These are phyloP conservation scores for Lathyrus tuberosus DNA, from an alignment of 306 rosid species.

Conservation along the genomic window DNA sequence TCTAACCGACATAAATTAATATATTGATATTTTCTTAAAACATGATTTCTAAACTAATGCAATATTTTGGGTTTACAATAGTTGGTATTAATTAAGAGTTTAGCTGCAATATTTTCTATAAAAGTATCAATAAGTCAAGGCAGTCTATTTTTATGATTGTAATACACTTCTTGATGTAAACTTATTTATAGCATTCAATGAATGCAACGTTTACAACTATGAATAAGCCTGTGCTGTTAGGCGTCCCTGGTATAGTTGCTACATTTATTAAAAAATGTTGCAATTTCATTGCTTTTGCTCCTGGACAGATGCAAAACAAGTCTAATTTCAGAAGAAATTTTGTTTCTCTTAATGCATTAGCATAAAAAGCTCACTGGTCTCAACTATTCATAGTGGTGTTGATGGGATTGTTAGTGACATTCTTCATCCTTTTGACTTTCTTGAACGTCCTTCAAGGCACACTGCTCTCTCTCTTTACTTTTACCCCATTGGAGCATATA, in stretches of 20 bases:
- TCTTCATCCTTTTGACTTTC: slow-evolving; percentile 47
- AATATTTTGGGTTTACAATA: too few species aligned
- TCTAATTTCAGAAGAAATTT: too few species aligned
- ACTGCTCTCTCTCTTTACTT: slow-evolving; percentile 51
- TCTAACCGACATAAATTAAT: too few species aligned
- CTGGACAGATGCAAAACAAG: background rate
- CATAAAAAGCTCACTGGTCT: background rate
- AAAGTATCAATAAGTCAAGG: background rate
- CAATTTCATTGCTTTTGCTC: background rate
- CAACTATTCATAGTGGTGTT: slow-evolving; percentile 15
- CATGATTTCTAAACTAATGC: too few species aligned
- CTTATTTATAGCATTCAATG: background rate
- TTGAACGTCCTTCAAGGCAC: slow-evolving; percentile 41
- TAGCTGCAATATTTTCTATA: background rate
- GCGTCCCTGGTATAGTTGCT: background rate
- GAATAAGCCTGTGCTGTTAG: background rate
- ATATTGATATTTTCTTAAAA: background rate
- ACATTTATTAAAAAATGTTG: background rate
- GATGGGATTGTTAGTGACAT: slow-evolving; percentile 32
- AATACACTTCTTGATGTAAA: too few species aligned
- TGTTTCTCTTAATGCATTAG: background rate
- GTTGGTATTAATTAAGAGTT: background rate
- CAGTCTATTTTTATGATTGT: background rate
- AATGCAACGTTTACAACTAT: background rate
- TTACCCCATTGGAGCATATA: slow-evolving; percentile 87